phyloP scores from a whole-genome alignment of 2,329 filamentous ascomycete genomes.

The Arthrobotrys entomopaga region DNA sequence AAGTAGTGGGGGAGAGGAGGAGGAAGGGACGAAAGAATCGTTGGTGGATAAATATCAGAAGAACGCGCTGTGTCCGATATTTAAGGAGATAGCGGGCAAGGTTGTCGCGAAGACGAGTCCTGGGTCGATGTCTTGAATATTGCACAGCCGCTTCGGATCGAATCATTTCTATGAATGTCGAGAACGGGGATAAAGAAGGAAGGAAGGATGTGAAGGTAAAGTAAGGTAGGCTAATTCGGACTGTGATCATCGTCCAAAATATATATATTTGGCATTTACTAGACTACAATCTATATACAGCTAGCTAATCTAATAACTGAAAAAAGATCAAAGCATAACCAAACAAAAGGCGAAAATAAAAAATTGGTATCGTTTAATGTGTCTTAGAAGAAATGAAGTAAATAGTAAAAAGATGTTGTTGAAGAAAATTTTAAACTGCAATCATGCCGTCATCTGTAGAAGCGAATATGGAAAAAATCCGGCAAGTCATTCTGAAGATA shows the following conservation, averaged over 20 bases:
- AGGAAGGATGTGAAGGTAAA: too few relatives aligned
- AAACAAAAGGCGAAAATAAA: not conserved
- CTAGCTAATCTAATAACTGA: constrained; percentile 31
- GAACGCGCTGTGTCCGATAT: constrained; percentile 77
- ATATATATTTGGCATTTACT: constrained; percentile 26
- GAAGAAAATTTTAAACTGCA: not conserved
- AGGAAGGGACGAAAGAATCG: constrained; percentile 64
- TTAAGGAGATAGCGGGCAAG: constrained; percentile 71
- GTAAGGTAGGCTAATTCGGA: too few relatives aligned
- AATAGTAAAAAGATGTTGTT: constrained; percentile 5
- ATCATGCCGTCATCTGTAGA: constrained; percentile 14
- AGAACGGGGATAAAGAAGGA: not conserved
- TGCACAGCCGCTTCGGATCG: too few relatives aligned
- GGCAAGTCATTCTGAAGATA: not conserved
- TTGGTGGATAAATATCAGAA: constrained; percentile 77
- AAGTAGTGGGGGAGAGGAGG: constrained; percentile 67
- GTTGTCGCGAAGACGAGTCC: constrained; percentile 61
- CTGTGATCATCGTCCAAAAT: not conserved
- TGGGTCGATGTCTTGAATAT: not conserved
- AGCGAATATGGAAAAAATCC: constrained; percentile 5
- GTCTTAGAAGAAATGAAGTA: constrained; percentile 31
- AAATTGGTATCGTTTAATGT: constrained; percentile 45
- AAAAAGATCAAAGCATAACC: constrained; percentile 15
- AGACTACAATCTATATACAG: constrained; percentile 55
- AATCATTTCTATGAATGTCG: too few relatives aligned